These are phyloP conservation scores for Oxytropis ochrocephala DNA, from an alignment of 306 rosid genomes.

Conservation along the genomic window DNA sequence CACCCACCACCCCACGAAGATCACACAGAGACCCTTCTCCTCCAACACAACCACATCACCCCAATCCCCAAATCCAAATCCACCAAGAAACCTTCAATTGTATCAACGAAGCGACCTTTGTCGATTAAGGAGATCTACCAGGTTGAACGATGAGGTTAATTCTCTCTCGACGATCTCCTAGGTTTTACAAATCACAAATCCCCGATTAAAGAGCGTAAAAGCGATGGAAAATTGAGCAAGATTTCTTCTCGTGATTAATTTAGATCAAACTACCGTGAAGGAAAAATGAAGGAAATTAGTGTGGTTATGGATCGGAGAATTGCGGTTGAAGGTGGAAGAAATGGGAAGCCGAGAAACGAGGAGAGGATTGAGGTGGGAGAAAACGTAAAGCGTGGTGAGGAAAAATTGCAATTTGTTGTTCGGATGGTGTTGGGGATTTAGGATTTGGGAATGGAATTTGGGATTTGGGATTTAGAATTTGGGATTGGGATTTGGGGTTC, in stretches of 20 bases:
- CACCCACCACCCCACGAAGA: slow-evolving; percentile 38
- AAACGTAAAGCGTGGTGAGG: slow-evolving; percentile 47
- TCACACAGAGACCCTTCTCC: slow-evolving; percentile 46
- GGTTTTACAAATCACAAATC: slow-evolving; percentile 20
- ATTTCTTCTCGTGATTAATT: no score
- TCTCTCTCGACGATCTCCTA: slow-evolving; percentile 39
- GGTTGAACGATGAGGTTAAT: slow-evolving; percentile 21
- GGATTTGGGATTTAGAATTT: no score
- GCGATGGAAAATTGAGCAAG: no score
- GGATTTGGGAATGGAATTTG: no score
- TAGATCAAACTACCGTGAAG: no score
- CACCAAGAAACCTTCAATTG: background rate
- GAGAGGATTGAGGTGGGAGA: background rate
- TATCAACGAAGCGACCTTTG: background rate
- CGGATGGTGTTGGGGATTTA: no score
- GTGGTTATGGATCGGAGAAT: background rate
- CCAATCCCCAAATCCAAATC: background rate
- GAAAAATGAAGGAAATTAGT: no score
- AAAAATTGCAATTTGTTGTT: slow-evolving; percentile 4
- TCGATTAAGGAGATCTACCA: slow-evolving; percentile 25
- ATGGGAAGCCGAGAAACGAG: background rate
- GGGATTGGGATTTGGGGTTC: no score
- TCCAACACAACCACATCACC: background rate
- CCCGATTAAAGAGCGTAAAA: background rate
- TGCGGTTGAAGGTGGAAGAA: background rate